Base-by-base conservation (phyloP, 1,284 basidiomycete species). In the Mycena citricolor region DNA sequence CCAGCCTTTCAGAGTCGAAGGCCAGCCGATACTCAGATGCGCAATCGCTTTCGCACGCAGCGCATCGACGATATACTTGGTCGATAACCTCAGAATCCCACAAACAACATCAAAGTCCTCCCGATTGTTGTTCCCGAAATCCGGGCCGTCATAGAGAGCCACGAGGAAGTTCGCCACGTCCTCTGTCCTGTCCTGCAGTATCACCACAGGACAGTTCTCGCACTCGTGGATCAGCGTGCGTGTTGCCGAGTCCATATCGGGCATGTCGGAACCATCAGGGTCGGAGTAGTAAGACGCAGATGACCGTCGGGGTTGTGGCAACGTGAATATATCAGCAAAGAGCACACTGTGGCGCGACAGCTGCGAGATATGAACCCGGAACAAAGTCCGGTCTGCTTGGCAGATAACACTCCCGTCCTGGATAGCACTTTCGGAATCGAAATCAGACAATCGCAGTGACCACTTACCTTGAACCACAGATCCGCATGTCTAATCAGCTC, bases 361-460 rank as follows among this genome's bases (percentile, higher is more conserved):
- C 54, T 81, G 70, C 5, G 82, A 84, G 57, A 78, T 79, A 61
- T 88, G 86, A 0, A 88, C 84, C 31, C 77, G 76, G 63, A 87
- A 88, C 24, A 85, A 63, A 3, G 70, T 78, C 46, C 70, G 62
- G 49, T 83, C 76, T 1, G 83, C 83, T 42, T 76, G 71, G 38
- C 82, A 77, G 32, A 88, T 70, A 6, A 88, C 74, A 48, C 83
- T 86, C 30, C 86, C 85, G 54, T 88, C 86, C 22, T n/a, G n/a
- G n/a, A n/a, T n/a, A n/a, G n/a, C n/a, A n/a, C n/a, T n/a, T n/a
- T n/a, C n/a, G n/a, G n/a, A n/a, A n/a, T n/a, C n/a, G n/a, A n/a
- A n/a, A n/a, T n/a, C n/a, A n/a, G n/a, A n/a, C n/a, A n/a, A n/a
- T n/a, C n/a, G n/a, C n/a, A n/a, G n/a, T n/a, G n/a, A n/a, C n/a